Conservation (phyloP, 768 basidiomycete genomes). For the Boletus huronensis region DNA sequence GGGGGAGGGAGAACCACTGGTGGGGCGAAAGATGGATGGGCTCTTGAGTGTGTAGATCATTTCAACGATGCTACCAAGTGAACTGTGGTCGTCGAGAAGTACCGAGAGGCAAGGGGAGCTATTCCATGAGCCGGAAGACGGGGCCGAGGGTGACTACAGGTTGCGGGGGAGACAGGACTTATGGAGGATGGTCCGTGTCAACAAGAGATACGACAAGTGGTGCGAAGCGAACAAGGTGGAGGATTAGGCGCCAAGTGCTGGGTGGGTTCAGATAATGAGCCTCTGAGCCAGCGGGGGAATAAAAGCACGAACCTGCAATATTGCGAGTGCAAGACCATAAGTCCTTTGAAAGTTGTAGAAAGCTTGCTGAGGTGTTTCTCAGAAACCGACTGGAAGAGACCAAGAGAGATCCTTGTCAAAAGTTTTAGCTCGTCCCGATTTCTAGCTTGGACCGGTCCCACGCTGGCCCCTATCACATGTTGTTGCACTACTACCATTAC, state of each 20-base stretch:
- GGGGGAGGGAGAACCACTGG: constrained; percentile 63
- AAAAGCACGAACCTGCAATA: constrained; percentile 25
- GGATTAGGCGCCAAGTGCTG: constrained; percentile 31
- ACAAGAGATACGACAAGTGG: constrained; percentile 57
- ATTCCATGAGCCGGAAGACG: constrained; percentile 40
- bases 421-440: not conserved
- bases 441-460: not conserved
- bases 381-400: constrained; percentile 1
- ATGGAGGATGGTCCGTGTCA: constrained; percentile 79
- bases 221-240: constrained; percentile 52
- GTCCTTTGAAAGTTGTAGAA: constrained; percentile 33
- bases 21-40: constrained; percentile 62
- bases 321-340: constrained; percentile 50
- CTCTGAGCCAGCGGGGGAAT: not conserved
- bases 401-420: constrained; percentile 15
- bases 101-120: constrained; percentile 23
- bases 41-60: constrained; percentile 68
- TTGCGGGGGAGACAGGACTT: constrained; percentile 36
- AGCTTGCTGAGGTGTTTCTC: not conserved
- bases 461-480: not conserved
- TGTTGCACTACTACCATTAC: not conserved
- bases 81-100: constrained; percentile 26
- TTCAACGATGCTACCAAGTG: constrained; percentile 7
- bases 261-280: not conserved
- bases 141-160: constrained; percentile 1